Evolutionary conservation across 202 grass and related monocot genomes (phyloP), one percentile per base, ranked within the genome.

Genomic region (Miscanthus sacchariflorus): DNA sequence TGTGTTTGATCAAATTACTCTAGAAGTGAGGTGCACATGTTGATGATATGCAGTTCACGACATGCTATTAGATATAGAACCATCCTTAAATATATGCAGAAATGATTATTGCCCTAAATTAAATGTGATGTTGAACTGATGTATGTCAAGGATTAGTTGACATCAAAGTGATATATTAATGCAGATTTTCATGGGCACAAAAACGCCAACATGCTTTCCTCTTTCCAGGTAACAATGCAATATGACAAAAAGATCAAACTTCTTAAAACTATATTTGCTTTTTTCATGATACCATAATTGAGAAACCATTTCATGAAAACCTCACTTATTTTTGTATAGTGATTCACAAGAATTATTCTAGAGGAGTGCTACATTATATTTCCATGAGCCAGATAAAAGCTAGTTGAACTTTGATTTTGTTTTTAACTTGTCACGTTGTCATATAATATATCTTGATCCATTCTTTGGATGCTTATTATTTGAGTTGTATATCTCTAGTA

Each of bases 141-240:
- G 28, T 30, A 30, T 30, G 28, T 30, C 28, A 30, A 30, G 28
- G 28, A 30, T 30, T 30, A 30, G 28, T 30, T 66, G 44, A 78
- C 14, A 44, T 40, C n/a, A 71, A 25, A 39, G 4, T 88, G 9
- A 23, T 45, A 12, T 63, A 11, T 10, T 42, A 25, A 81, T 93
- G 79, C 89, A 94, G 95, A 87, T 95, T 98, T 85, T 90, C 91
- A n/a, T 98, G 93, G 93, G 91, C 85, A 44, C 95, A 98, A 56
- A 98, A 95, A 52, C 91, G 93, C 11, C 91, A 95, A 33, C 65
- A 93, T 72, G 80, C 89, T 82, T 87, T 84, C 4, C 87, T 98
- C 56, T 89, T 98, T 76, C 95, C 93, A 84, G 85, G 95, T 98
- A 84, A 48, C 27, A 23, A 28, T 50, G 9, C 18, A 81, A 1